Base-by-base conservation (phyloP, 306 rosid genomes). In the Comarum palustre region DNA sequence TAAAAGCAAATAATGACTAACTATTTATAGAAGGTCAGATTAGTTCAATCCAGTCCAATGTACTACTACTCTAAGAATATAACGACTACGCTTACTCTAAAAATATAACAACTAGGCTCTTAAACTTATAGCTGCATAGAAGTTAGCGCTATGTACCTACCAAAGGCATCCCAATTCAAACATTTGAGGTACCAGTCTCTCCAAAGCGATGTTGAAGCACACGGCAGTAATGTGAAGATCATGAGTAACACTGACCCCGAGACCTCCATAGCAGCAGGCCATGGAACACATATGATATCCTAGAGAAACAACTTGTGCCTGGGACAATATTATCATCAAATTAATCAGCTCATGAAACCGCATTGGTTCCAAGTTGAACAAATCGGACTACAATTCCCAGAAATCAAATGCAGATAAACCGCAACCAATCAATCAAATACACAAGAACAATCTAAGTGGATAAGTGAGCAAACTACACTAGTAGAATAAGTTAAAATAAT, bases 91-190 rank as follows among this genome's bases (percentile, higher is more conserved):
- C n/a, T n/a, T n/a, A n/a, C n/a, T n/a, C n/a, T n/a, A n/a, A n/a
- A n/a, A n/a, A n/a, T n/a, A n/a, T n/a, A n/a, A n/a, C n/a, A n/a
- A n/a, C n/a, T 63, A 39, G 34, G 36, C 52, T 59, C 36, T 76
- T 76, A 61, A 69, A 34, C 25, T 74, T 64, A 75, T 57, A 48
- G 72, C 75, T 31, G 50, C 68, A 17, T 39, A 72, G 50, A 83
- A 81, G n/a, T 68, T 60, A 81, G 71, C 69, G 73, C 84, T 71
- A 84, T 71, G 90, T 87, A 80, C 83, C 92, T 8, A 87, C 86
- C 73, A 81, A 70, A 38, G 84, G 87, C 85, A 86, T 79, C 90
- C 78, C 77, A 72, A 79, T 60, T 72, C 86, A 72, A 73, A 75
- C 80, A 75, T 71, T 59, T 59, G 80, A 66, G 81, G 81, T 79